phyloP scores from a whole-genome alignment of 495 filamentous ascomycete species.

The Penicillium cinerascens region DNA sequence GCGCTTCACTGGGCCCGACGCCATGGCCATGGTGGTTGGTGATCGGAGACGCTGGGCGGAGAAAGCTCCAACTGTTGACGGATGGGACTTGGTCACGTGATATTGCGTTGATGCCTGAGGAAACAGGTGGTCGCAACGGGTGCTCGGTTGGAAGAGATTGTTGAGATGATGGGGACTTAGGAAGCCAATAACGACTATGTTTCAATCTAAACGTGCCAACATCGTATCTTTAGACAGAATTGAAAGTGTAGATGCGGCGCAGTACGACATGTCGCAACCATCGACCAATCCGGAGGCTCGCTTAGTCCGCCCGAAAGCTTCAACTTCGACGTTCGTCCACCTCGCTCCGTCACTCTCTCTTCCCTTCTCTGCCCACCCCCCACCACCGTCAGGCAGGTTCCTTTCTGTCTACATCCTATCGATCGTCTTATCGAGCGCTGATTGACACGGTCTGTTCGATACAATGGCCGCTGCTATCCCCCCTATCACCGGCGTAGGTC shows the following conservation, averaged over 20 bases:
- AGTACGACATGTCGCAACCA: neutral
- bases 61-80: constrained; percentile 11
- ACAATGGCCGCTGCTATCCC: constrained; percentile 45
- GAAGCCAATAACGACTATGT: no score
- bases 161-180: neutral
- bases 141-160: neutral
- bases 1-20: constrained; percentile 40
- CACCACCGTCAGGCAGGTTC: constrained; percentile 20
- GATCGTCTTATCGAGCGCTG: constrained; percentile 7
- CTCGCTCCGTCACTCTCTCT: constrained; percentile 29
- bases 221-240: neutral
- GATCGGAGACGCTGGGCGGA: neutral
- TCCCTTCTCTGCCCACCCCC: constrained; percentile 26
- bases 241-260: neutral
- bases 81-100: constrained; percentile 7
- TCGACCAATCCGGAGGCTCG: constrained; percentile 35
- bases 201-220: neutral
- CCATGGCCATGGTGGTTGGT: constrained; percentile 24
- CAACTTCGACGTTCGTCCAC: constrained; percentile 33
- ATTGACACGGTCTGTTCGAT: constrained; percentile 21
- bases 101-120: constrained; percentile 3
- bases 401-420: constrained; percentile 13
- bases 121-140: neutral
- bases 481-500: constrained; percentile 51
- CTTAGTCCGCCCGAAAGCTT: constrained; percentile 45